Evolutionary conservation across 805 yeast genomes (phyloP).

Genomic region (Ogataea minuta): DNA sequence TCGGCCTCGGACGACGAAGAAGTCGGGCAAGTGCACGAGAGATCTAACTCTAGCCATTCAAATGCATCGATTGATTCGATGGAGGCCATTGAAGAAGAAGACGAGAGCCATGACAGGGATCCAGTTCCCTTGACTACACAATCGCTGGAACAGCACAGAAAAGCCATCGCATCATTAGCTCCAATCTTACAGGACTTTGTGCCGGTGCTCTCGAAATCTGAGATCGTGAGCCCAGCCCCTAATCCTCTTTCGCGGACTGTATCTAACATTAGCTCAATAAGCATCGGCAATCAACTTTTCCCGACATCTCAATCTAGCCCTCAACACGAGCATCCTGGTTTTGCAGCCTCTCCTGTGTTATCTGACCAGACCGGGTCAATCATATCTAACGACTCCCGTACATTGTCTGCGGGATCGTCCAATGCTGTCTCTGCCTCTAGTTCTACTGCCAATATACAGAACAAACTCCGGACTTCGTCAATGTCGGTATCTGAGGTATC

Average conservation of each 20-base stretch:
- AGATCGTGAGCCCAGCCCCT: constrained; percentile 33
- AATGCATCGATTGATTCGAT: constrained; percentile 24
- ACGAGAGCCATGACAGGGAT: constrained; percentile 24
- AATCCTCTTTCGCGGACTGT: constrained; percentile 33
- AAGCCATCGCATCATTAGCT: constrained; percentile 76
- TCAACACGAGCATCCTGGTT: constrained; percentile 4
- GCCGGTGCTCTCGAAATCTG: constrained; percentile 60
- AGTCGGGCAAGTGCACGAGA: constrained; percentile 1
- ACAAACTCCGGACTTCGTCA: constrained; percentile 31
- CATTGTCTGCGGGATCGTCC: constrained; percentile 10
- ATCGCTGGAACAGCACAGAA: constrained; percentile 38
- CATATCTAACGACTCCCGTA: constrained; percentile 5
- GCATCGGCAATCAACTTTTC: constrained; percentile 24
- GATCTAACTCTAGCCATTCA: constrained; percentile 24
- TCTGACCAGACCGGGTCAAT: neutral
- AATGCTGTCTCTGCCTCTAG: constrained; percentile 17
- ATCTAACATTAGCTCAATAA: constrained; percentile 32
- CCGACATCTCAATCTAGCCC: constrained; percentile 5
- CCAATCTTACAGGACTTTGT: constrained; percentile 70
- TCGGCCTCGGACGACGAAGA: constrained; percentile 1
- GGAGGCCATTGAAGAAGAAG: constrained; percentile 17
- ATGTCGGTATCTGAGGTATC: constrained; percentile 39
- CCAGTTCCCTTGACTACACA: constrained; percentile 33
- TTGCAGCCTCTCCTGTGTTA: constrained; percentile 1
- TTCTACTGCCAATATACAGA: constrained; percentile 11